Conservation (phyloP, 1,284 basidiomycete genomes). For the Cryptococcus maquisensis region DNA sequence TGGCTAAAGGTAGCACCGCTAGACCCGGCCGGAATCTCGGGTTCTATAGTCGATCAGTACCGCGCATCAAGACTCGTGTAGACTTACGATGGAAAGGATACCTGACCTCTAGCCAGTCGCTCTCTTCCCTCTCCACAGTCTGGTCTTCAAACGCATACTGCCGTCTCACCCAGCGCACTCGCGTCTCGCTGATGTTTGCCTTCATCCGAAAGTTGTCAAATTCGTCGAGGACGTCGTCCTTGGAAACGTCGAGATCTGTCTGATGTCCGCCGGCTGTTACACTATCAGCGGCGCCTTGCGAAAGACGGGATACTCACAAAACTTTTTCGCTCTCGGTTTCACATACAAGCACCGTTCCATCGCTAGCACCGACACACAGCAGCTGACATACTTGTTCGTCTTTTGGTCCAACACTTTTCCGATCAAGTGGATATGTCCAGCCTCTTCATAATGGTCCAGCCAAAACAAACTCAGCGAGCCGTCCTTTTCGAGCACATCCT, state of each 20-base stretch:
- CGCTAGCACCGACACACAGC: slow-evolving; percentile 78
- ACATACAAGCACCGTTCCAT: slow-evolving; percentile 54
- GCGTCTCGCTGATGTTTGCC: slow-evolving; percentile 69
- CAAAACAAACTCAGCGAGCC: slow-evolving; percentile 82
- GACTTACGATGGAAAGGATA: slow-evolving; percentile 73
- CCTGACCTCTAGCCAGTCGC: slow-evolving; percentile 87
- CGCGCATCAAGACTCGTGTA: neutral
- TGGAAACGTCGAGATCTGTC: slow-evolving; percentile 68
- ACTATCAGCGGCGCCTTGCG: neutral
- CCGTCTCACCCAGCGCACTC: slow-evolving; percentile 74
- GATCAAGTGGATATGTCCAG: slow-evolving; percentile 69
- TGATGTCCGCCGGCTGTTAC: slow-evolving; percentile 52
- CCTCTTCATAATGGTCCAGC: slow-evolving; percentile 83
- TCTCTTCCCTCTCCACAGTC: slow-evolving; percentile 73
- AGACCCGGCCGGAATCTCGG: slow-evolving; percentile 64
- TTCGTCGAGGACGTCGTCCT: slow-evolving; percentile 73
- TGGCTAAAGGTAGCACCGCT: slow-evolving; percentile 78
- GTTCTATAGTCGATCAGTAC: slow-evolving; percentile 48
- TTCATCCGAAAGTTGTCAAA: slow-evolving; percentile 75
- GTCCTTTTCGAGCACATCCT: slow-evolving; percentile 59
- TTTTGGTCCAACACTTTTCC: slow-evolving; percentile 81
- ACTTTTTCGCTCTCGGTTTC: slow-evolving; percentile 68
- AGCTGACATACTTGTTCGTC: slow-evolving; percentile 70
- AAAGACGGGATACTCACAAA: slow-evolving; percentile 51
- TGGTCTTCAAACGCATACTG: slow-evolving; percentile 90